Evolutionary conservation across 2,329 filamentous ascomycete species (phyloP).

Genomic region (Microdochium trichocladiopsis): DNA sequence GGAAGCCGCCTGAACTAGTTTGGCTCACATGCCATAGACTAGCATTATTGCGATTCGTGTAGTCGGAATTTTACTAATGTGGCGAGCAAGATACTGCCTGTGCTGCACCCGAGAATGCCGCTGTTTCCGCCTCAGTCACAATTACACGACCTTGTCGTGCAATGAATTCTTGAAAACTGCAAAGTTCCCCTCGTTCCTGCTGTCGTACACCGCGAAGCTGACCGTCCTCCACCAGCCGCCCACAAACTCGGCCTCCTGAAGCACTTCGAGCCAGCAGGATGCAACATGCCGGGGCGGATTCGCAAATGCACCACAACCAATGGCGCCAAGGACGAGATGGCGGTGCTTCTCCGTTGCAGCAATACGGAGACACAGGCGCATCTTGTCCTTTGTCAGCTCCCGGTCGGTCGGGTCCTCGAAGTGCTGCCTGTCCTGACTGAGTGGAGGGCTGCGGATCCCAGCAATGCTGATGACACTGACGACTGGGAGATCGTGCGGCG

Average conservation of each 20-base stretch:
- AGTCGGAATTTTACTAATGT: too few relatives aligned
- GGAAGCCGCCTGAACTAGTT: too few relatives aligned
- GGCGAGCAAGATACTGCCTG: too few relatives aligned
- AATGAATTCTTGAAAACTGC: constrained; percentile 38
- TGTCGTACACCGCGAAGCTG: constrained; percentile 55
- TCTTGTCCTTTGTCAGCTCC: constrained; percentile 51
- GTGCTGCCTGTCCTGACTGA: constrained; percentile 11
- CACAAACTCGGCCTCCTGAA: constrained; percentile 40
- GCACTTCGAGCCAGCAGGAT: constrained; percentile 51
- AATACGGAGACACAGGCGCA: constrained; percentile 51
- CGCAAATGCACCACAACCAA: constrained; percentile 60
- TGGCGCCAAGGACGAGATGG: constrained; percentile 55
- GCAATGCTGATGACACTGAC: not conserved
- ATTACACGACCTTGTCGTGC: constrained; percentile 25
- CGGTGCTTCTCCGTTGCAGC: constrained; percentile 48
- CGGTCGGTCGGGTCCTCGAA: constrained; percentile 35
- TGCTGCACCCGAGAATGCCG: too few relatives aligned
- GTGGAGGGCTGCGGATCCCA: not conserved
- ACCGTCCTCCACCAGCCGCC: constrained; percentile 52
- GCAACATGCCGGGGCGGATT: constrained; percentile 57
- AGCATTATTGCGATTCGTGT: too few relatives aligned
- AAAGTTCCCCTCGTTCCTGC: constrained; percentile 38
- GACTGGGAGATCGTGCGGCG: not conserved
- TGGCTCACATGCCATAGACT: too few relatives aligned
- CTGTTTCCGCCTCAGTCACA: too few relatives aligned